These are phyloP conservation scores for Emergomyces pasteurianus DNA, from an alignment of 2,329 filamentous ascomycete species.

Conservation along the genomic window DNA sequence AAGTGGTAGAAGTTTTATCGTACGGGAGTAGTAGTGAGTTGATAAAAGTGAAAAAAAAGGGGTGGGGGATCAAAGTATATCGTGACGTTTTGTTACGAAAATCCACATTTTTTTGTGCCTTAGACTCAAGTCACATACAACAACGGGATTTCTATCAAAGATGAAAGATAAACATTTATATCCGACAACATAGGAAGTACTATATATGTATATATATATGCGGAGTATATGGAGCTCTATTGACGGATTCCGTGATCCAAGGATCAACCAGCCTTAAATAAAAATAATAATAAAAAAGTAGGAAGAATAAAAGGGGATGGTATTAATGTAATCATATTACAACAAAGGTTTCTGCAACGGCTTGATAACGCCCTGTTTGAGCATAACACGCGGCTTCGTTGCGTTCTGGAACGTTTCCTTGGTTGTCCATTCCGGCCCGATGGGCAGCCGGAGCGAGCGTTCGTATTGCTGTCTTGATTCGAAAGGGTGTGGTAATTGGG, in stretches of 20 bases:
- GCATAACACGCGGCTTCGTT: conserved; percentile 76
- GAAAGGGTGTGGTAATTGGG: conserved; percentile 75
- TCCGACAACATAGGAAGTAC: background rate
- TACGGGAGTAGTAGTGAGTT: background rate
- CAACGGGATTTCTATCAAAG: background rate
- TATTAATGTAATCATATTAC: conserved; percentile 17
- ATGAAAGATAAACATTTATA: background rate
- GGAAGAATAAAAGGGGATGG: background rate
- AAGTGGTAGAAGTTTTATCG: background rate
- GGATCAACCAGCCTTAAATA: too few species aligned
- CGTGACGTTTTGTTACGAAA: too few species aligned
- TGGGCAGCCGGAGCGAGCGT: conserved; percentile 68
- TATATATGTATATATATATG: too few species aligned
- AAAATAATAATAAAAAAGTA: too few species aligned
- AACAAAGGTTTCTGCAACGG: conserved; percentile 69
- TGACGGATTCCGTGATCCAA: background rate
- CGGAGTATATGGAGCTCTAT: too few species aligned
- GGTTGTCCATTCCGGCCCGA: conserved; percentile 93
- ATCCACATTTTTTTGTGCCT: too few species aligned
- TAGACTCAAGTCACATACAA: too few species aligned
- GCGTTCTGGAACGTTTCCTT: conserved; percentile 85
- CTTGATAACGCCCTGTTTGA: conserved; percentile 83
- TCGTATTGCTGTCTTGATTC: conserved; percentile 85
- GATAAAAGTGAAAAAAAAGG: too few species aligned
- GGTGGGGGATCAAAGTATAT: too few species aligned